phyloP scores from a whole-genome alignment of 2,329 filamentous ascomycete species.

The Exophiala calicioides region DNA sequence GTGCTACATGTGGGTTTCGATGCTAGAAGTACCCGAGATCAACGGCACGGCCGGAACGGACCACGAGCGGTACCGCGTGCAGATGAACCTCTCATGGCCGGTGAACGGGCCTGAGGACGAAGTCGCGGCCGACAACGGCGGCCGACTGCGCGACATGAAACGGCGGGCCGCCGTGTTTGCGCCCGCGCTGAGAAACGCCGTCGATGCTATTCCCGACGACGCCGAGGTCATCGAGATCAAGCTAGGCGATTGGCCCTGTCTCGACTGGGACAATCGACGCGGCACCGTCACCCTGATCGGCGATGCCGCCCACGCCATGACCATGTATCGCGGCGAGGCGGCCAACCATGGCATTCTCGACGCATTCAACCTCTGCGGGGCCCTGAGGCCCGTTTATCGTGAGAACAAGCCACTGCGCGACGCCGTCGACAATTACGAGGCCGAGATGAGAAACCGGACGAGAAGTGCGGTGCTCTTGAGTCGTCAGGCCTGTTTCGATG shows the following conservation, averaged over 20 bases:
- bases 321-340: constrained; percentile 36
- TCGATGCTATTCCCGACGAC: constrained; percentile 33
- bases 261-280: constrained; percentile 35
- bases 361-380: constrained; percentile 28
- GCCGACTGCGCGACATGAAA: constrained; percentile 46
- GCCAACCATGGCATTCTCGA: constrained; percentile 39
- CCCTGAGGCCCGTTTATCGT: constrained; percentile 9
- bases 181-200: constrained; percentile 28
- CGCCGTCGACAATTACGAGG: constrained; percentile 35
- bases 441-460: constrained; percentile 37
- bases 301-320: constrained; percentile 46
- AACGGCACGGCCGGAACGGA: constrained; percentile 38
- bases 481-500: constrained; percentile 39
- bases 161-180: constrained; percentile 32
- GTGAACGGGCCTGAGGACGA: constrained; percentile 37
- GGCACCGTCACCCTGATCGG: constrained; percentile 37
- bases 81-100: constrained; percentile 53
- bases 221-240: constrained; percentile 35
- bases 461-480: constrained; percentile 37
- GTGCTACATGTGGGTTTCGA: constrained; percentile 34
- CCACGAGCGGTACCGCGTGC: constrained; percentile 42
- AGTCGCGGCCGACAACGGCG: constrained; percentile 38
- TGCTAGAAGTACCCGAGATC: constrained; percentile 44
- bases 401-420: constrained; percentile 7
- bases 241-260: constrained; percentile 28